Percentiles rank a stretch among this genome's conserved stretches.
Evolutionary conservation across 331 rosid genomes (phyloP).

Genomic region (Pyrus hybrid): DNA sequence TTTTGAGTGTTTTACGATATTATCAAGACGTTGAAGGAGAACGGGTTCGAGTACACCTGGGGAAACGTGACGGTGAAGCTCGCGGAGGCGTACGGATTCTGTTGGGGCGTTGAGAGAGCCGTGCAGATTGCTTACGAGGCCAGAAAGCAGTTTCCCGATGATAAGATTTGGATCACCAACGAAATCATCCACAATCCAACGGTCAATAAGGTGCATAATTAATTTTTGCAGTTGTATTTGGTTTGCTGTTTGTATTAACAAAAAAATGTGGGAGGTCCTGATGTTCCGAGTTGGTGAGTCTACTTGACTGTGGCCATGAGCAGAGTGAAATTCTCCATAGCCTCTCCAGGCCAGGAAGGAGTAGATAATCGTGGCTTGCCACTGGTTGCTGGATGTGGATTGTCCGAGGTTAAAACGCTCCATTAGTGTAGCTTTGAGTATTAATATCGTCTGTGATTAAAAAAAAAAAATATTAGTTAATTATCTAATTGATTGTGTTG

Average conservation of each 20-base stretch:
- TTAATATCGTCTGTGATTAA: no score
- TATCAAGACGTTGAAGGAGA: constrained; percentile 73
- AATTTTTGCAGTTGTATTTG: not conserved
- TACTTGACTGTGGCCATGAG: no score
- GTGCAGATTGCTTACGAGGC: constrained; percentile 97
- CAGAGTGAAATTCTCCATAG: no score
- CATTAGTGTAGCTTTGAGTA: no score
- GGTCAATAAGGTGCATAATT: constrained; percentile 59
- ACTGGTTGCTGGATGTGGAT: no score
- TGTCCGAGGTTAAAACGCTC: no score
- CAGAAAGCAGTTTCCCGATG: constrained; percentile 81
- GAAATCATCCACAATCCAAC: constrained; percentile 96
- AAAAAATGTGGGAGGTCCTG: no score
- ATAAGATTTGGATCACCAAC: constrained; percentile 81
- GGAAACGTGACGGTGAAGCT: constrained; percentile 79
- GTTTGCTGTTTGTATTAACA: not conserved
- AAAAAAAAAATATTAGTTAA: not conserved
- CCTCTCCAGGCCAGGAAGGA: accelerated
- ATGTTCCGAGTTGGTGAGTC: no score
- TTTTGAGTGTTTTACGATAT: constrained; percentile 80
- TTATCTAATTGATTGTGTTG: not conserved
- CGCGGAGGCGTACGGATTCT: constrained; percentile 88
- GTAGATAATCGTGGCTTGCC: no score
- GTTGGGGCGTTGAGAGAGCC: constrained; percentile 98
- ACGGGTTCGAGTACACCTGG: constrained; percentile 76